Base-by-base conservation (phyloP, 2,329 filamentous ascomycete species). In the Pseudogymnoascus sp. region DNA sequence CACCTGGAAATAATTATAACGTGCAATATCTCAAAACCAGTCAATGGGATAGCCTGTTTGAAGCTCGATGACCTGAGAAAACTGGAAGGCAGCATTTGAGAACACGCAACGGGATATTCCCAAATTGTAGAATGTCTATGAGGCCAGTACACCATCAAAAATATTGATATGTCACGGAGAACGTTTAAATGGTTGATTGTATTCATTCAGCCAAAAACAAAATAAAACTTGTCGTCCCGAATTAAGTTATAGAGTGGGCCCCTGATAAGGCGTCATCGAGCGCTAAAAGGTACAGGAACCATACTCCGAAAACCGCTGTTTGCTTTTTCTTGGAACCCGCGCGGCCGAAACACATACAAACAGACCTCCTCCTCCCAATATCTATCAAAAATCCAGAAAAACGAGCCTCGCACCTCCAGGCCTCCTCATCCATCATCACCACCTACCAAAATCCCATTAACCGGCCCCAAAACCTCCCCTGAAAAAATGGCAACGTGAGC, bases 401-500 rank as follows among this genome's bases (percentile, higher is more conserved):
- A 25, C 14, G 28, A 59, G 18, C 8, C 14, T 38, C 2, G 22
- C 30, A 36, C n/a, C 33, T 7, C 22, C 33, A 22, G 30, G 30
- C 12, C 11, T 25, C 36, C 22, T 33, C 20, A 25, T 14, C 22
- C 57, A 58, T 9, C 30, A 36, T 7, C 18, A 6, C 30, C 57
- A 7, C 8, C 22, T 7, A 4, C 12, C 14, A 22, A 58, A 16
- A 1, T 1, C 30, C 35, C 20, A 37, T 37, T 3, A 37, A 9
- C 12, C 33, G 16, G n/a, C 25, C 25, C n/a, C 6, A 12, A 50
- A 18, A 25, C 28, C 59, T 37, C 43, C 22, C 43, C 43, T 18
- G 12, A 50, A 33, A 62, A 54, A 64, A 69, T 69, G 67, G 67
- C 70, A 62, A 71, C 69, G 70, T 69, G 63, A 61, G 61, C 60